Evolutionary conservation across 202 grass and related monocot species (phyloP).

Genomic region (Musa balbisiana): DNA sequence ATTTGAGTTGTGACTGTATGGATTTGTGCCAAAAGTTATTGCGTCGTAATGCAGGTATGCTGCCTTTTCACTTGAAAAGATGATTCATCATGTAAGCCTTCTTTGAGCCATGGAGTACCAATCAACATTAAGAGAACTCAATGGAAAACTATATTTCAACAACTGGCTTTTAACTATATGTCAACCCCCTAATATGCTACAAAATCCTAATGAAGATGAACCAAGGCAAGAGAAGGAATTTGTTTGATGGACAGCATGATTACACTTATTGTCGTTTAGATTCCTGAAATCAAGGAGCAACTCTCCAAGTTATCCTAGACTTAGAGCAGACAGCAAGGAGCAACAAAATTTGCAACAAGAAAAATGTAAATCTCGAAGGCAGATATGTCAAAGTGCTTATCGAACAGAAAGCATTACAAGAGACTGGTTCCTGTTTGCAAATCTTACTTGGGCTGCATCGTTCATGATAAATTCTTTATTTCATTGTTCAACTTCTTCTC

Average conservation of each 20-base stretch:
- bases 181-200: background rate
- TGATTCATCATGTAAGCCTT: background rate
- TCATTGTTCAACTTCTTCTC: too few relatives aligned
- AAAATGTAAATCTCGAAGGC: too few relatives aligned
- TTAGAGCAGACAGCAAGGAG: background rate
- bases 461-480: too few relatives aligned
- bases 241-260: background rate
- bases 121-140: background rate
- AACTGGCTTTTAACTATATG: background rate
- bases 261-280: background rate
- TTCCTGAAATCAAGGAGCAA: background rate
- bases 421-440: too few relatives aligned
- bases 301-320: background rate
- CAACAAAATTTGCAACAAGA: too few relatives aligned
- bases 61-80: background rate
- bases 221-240: background rate
- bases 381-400: too few relatives aligned
- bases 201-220: background rate
- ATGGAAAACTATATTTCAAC: background rate
- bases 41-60: conserved; percentile 64
- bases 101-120: background rate
- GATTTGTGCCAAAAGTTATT: conserved; percentile 93
- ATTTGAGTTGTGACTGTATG: conserved; percentile 63
- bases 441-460: too few relatives aligned
- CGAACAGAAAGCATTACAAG: too few relatives aligned